Evolutionary conservation across 2,329 filamentous ascomycete genomes (phyloP), one percentile per base, ranked within the genome.

Genomic region (Epichloe festucae): DNA sequence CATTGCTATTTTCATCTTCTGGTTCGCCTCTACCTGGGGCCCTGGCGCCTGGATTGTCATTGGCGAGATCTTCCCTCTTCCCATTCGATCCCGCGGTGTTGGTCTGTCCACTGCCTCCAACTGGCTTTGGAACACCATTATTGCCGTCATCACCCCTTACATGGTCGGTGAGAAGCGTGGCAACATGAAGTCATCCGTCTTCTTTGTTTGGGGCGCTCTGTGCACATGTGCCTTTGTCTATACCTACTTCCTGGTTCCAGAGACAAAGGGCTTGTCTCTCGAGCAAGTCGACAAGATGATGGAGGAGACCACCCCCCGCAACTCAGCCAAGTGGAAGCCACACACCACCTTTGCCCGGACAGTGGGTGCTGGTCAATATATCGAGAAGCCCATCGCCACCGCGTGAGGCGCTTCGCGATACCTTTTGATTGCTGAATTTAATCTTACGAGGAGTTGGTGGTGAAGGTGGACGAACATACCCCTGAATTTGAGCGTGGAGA

Each of bases 1-100:
- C 73, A 93, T 93, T 64, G 85, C 83, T 72, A 83, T 95, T 73
- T 93, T 89, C 77, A 90, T 95, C 75, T 89, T 88, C 78, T 91
- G 85, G 77, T 95, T 95, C 67, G 89, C 89, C 54, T 82, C 79
- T 53, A 95, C 89, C 57, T 95, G 88, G 89, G 89, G 89, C 50
- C 87, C 88, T 6, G 84, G 81, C 48, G 78, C 85, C 50, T 89
- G 85, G 85, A 80, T 85, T 50, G 78, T 94, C 59, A 90, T 93
- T 62, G 89, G 89, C 65, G 89, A 95, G 73, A 85, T 93, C 69
- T 95, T 86, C 80, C 88, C 89, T 53, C 80, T 95, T 50, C 87
- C 87, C 55, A 91, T 95, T 70, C 86, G 89, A 62, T 86, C 89
- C 41, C 86, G 87, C 59, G 89, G 89, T 72, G 88, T 95, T 54